Conservation (phyloP, 176 grass and related monocot genomes). For the Carex cristatella region DNA sequence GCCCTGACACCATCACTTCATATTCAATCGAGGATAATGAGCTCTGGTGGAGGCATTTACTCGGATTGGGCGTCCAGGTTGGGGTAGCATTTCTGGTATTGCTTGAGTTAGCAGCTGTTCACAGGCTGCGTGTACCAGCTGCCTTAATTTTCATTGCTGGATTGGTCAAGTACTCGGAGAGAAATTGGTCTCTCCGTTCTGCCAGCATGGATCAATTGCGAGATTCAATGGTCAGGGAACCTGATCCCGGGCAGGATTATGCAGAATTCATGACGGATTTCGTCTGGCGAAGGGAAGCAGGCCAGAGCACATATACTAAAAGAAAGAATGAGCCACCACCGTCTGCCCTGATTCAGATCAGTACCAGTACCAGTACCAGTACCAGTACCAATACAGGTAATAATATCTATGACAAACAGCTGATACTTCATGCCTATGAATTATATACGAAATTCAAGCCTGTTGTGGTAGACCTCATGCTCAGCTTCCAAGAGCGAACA, state of each 20-base stretch:
- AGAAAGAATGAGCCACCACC: not conserved
- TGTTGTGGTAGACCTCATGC: constrained; percentile 27
- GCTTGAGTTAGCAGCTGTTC: not conserved
- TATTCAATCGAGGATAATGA: constrained; percentile 32
- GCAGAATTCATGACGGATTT: too few species aligned
- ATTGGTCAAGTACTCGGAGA: constrained; percentile 20
- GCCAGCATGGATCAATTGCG: constrained; percentile 25
- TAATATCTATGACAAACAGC: not conserved
- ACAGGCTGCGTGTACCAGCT: not conserved
- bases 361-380: too few species aligned
- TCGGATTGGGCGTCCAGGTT: constrained; percentile 12
- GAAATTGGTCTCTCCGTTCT: constrained; percentile 3
- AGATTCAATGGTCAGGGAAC: constrained; percentile 3
- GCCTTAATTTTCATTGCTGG: constrained; percentile 7
- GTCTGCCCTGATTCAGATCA: too few species aligned
- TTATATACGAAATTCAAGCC: constrained; percentile 18
- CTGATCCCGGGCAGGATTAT: too few species aligned
- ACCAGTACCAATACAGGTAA: too few species aligned
- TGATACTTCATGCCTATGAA: not conserved
- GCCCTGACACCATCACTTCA: constrained; percentile 37
- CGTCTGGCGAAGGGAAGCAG: too few species aligned
- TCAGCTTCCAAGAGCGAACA: not conserved
- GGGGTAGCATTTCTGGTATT: not conserved
- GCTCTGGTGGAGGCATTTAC: constrained; percentile 29
- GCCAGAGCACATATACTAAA: too few species aligned